Conservation (phyloP, 2,329 filamentous ascomycete species). For the Hymenoscyphus fructigenus region DNA sequence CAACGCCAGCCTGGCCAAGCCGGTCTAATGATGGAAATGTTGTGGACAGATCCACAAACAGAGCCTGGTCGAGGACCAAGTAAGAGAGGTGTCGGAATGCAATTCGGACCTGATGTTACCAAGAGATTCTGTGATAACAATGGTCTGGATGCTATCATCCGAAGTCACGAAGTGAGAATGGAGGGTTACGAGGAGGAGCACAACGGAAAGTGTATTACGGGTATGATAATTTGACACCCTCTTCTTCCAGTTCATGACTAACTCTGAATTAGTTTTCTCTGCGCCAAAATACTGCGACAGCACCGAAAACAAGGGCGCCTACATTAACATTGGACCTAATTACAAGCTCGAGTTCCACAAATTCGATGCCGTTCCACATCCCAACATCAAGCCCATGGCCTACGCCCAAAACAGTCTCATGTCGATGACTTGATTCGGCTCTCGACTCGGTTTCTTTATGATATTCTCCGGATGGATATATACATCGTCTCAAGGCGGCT, state of each 20-base stretch:
- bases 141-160: constrained; percentile 89
- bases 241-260: constrained; percentile 19
- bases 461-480: constrained; percentile 14
- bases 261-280: constrained; percentile 70
- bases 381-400: constrained; percentile 91
- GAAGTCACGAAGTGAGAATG: constrained; percentile 98
- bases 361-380: constrained; percentile 96
- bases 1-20: constrained; percentile 91
- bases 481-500: constrained; percentile 10
- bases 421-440: constrained; percentile 43
- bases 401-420: constrained; percentile 83
- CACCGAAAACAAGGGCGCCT: constrained; percentile 96
- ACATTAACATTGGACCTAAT: constrained; percentile 92
- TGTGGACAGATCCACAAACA: constrained; percentile 96
- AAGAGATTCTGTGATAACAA: constrained; percentile 97
- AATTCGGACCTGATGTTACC: constrained; percentile 95
- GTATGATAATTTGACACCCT: constrained; percentile 45
- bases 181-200: constrained; percentile 99
- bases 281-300: constrained; percentile 97
- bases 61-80: constrained; percentile 84
- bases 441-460: constrained; percentile 12
- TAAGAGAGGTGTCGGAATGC: constrained; percentile 93
- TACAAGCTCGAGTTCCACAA: constrained; percentile 90
- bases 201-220: constrained; percentile 90
- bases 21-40: constrained; percentile 99